phyloP scores from a whole-genome alignment of 176 grass and related monocot species.

The Leersia perrieri region DNA sequence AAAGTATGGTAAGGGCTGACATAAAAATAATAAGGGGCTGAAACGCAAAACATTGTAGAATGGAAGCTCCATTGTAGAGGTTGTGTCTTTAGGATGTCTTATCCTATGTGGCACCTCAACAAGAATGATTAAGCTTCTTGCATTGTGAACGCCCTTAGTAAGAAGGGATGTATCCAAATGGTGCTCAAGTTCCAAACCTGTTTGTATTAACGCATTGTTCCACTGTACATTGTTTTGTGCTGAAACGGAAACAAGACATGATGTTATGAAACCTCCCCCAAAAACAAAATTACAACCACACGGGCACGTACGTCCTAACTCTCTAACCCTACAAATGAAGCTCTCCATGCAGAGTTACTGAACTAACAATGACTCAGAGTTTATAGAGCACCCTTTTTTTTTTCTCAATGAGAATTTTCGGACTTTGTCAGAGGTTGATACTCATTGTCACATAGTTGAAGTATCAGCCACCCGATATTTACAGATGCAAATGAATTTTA shows the following conservation, averaged over 20 bases:
- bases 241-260: not conserved
- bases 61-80: no score
- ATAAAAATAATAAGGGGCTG: no score
- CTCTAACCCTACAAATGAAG: not conserved
- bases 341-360: not conserved
- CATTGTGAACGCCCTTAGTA: no score
- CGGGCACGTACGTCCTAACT: not conserved
- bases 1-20: no score
- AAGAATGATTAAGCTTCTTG: no score
- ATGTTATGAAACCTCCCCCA: not conserved
- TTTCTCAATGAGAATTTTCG: not conserved
- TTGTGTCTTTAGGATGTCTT: no score
- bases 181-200: not conserved
- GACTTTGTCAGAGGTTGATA: not conserved
- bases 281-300: not conserved
- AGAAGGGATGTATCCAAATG: not conserved
- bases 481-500: constrained; percentile 24
- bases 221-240: not conserved
- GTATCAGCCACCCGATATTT: constrained; percentile 24
- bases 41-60: no score
- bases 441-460: not conserved
- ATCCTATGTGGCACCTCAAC: no score
- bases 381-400: constrained; percentile 2
- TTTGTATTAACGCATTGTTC: not conserved
- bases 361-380: not conserved